phyloP scores from a whole-genome alignment of 2,329 filamentous ascomycete genomes.

The Tolypocladium guangdongense region DNA sequence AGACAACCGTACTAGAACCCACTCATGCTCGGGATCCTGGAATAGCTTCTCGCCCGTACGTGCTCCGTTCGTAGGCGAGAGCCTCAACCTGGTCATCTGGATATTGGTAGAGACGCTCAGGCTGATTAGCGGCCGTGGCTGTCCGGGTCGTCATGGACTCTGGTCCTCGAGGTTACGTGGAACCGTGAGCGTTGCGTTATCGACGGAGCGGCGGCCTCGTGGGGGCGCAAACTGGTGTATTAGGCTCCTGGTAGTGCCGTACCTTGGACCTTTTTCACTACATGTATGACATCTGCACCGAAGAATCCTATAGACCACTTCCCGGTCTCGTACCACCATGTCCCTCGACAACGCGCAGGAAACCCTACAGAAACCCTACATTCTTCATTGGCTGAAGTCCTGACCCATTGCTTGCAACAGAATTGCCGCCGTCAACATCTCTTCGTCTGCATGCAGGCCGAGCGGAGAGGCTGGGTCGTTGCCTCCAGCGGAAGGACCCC shows the following conservation, averaged over 20 bases:
- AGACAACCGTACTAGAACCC: conserved; percentile 72
- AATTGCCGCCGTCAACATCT: not conserved
- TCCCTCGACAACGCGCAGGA: too few relatives aligned
- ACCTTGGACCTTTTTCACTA: too few relatives aligned
- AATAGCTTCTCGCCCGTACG: conserved; percentile 30
- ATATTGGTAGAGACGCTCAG: conserved; percentile 63
- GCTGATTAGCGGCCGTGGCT: conserved; percentile 56
- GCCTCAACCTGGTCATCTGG: conserved; percentile 73
- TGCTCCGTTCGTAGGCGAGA: conserved; percentile 46
- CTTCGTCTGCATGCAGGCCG: too few relatives aligned
- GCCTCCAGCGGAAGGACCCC: not conserved
- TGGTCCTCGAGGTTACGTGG: conserved; percentile 63
- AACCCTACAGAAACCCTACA: too few relatives aligned
- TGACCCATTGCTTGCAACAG: not conserved
- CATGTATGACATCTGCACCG: too few relatives aligned
- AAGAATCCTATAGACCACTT: too few relatives aligned
- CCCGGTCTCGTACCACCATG: too few relatives aligned
- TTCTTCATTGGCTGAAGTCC: too few relatives aligned
- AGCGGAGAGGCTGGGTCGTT: too few relatives aligned
- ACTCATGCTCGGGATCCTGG: conserved; percentile 53
- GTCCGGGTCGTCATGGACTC: conserved; percentile 35
- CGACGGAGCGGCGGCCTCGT: not conserved
- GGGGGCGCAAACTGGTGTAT: not conserved
- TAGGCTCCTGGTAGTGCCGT: not conserved
- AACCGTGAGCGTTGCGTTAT: conserved; percentile 33